Base-by-base conservation (phyloP, 2,329 filamentous ascomycete species). In the Alternaria viburni region DNA sequence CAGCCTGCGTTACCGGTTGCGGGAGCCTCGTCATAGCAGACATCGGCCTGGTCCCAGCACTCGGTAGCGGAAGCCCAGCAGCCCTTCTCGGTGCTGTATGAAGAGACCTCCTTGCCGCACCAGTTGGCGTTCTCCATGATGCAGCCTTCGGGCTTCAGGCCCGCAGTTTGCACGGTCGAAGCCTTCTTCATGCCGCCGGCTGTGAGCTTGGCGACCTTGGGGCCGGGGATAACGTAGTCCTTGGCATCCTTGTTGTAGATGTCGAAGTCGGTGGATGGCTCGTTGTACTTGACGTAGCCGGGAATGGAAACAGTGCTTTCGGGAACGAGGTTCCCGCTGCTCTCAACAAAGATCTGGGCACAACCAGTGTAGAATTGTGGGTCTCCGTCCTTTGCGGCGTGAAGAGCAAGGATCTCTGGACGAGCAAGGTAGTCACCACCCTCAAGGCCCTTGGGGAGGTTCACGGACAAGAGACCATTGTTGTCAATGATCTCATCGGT, bases 351-450 rank as follows among this genome's bases (percentile, higher is more conserved):
- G 66, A 93, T 83, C 78, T 93, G 91, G 2, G 89, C 90, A 76
- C 91, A 93, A 55, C 89, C 88, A 55, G 86, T 82, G 76, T 91
- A 93, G 80, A 91, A 91, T 77, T 93, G 90, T n/a, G 91, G 78
- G 57, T 78, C 75, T 9, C 80, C 81, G 28, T 83, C 79, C 63
- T 84, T 79, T 9, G 88, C 89, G 52, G 87, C 81, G 70, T 93
- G 91, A 41, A 93, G 84, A 2, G 90, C 88, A 25, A 93, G 81
- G 10, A 92, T 79, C 80, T 93, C 91, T 0, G 89, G 86, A 11
- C 91, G 87, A 41, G 90, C 85, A n/a, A 93, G 86, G 77, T 93
- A 93, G 77, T 89, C 86, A 1, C 91, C 90, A 0, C 84, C 82
- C 4, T 87, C 84, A 12, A 94, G 83, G 41, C 86, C 86, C 1